Conservation (phyloP, 257 asterid species). For the Thymus quinquecostatus region DNA sequence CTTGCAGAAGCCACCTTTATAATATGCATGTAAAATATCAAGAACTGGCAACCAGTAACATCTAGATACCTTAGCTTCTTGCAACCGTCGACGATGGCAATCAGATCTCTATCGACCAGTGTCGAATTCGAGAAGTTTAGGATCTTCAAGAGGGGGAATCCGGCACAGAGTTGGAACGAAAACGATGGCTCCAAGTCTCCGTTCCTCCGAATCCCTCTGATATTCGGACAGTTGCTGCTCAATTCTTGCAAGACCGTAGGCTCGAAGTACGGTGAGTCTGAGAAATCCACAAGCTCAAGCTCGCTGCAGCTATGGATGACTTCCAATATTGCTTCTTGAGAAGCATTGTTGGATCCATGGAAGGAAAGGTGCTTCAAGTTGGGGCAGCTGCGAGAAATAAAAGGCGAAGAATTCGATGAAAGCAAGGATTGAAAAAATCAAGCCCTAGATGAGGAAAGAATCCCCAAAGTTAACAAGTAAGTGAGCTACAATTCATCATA, state of each 20-base stretch:
- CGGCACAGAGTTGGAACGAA: slow-evolving; percentile 21
- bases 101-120: slow-evolving; percentile 44
- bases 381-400: slow-evolving; percentile 41
- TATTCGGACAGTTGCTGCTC: slow-evolving; percentile 42
- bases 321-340: slow-evolving; percentile 41
- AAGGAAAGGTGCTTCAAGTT: slow-evolving; percentile 54
- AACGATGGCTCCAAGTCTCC: slow-evolving; percentile 32
- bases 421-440: not conserved
- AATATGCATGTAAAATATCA: slow-evolving; percentile 51
- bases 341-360: slow-evolving; percentile 54
- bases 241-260: slow-evolving; percentile 35
- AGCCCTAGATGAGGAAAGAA: not conserved
- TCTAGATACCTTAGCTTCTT: slow-evolving; percentile 48
- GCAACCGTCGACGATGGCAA: slow-evolving; percentile 34
- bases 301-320: slow-evolving; percentile 43
- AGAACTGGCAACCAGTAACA: slow-evolving; percentile 38
- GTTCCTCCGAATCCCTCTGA: slow-evolving; percentile 50
- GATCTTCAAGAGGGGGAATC: slow-evolving; percentile 44
- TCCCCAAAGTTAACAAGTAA: not conserved
- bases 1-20: slow-evolving; percentile 39
- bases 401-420: no score
- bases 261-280: slow-evolving; percentile 48
- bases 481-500: not conserved
- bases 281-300: slow-evolving; percentile 58
- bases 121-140: slow-evolving; percentile 47